A percentile compares a stretch with the other conserved stretches of the same genome.
Evolutionary conservation across 192 early-diverging fungal genomes (phyloP).

Genomic region (Coemansia sp.): DNA sequence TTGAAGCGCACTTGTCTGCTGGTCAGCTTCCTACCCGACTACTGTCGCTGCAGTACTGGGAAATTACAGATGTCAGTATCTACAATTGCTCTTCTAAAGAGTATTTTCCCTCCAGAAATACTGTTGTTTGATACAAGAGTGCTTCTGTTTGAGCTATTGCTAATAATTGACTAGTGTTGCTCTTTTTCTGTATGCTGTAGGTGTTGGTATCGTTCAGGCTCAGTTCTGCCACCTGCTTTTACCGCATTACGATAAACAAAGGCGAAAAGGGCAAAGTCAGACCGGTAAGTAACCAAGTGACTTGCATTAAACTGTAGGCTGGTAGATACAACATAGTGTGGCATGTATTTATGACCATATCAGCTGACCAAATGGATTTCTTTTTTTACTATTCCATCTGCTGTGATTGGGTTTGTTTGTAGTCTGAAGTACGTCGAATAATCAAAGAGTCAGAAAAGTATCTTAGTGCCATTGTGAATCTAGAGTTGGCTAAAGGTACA

Average conservation of each 20-base stretch:
- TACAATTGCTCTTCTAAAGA: not conserved
- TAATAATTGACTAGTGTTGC: not conserved
- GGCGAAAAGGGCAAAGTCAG: conserved; percentile 6
- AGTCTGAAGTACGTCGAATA: conserved; percentile 40
- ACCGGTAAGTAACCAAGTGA: conserved; percentile 21
- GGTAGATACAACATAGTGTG: not conserved
- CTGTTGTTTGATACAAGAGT: not conserved
- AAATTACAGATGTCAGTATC: conserved; percentile 43
- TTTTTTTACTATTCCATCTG: not conserved
- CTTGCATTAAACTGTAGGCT: not conserved
- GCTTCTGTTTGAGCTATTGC: not conserved
- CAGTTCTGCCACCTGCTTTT: conserved; percentile 40
- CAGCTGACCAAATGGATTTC: not conserved
- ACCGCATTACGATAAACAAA: conserved; percentile 11
- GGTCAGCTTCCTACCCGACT: conserved; percentile 35
- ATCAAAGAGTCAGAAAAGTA: conserved; percentile 46
- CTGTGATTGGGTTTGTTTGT: conserved; percentile 10
- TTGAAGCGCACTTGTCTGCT: conserved; percentile 37
- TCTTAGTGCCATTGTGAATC: conserved; percentile 42
- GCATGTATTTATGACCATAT: not conserved
- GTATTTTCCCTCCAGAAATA: not conserved
- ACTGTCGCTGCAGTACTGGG: conserved; percentile 52
- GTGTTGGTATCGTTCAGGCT: conserved; percentile 47
- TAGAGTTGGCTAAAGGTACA: conserved; percentile 29
- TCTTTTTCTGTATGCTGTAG: conserved; percentile 8